Percentiles rank a stretch among this genome's conserved stretches.
phyloP scores from a whole-genome alignment of 331 rosid species.

The Prunus yedoensis region DNA sequence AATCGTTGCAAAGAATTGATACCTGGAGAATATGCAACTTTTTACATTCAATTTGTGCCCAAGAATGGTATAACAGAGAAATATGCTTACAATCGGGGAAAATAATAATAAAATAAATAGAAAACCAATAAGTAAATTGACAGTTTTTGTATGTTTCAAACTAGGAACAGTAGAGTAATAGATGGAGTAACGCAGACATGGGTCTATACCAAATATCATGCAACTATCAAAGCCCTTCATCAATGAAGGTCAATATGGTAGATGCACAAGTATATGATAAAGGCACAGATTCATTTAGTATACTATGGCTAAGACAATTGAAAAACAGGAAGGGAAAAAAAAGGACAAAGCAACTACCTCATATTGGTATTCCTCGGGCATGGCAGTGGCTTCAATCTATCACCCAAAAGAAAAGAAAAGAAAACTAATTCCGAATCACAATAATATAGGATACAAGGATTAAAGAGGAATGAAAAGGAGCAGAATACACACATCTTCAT shows the following conservation, averaged over 20 bases:
- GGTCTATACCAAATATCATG: background rate
- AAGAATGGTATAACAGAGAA: background rate
- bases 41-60: background rate
- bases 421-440: conserved; percentile 17
- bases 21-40: conserved; percentile 39
- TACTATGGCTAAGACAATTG: background rate
- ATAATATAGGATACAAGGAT: background rate
- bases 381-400: conserved; percentile 50
- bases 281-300: background rate
- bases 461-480: background rate
- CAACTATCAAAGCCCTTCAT: background rate
- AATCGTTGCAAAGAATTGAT: conserved; percentile 71
- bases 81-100: background rate
- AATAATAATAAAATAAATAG: background rate
- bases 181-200: background rate
- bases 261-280: background rate
- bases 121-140: background rate
- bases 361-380: conserved; percentile 52
- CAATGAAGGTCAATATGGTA: background rate
- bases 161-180: background rate
- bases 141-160: background rate
- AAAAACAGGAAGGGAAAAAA: background rate
- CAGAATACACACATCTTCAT: conserved; percentile 41
- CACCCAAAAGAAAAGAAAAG: conserved; percentile 13
- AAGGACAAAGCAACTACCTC: conserved; percentile 43